A percentile compares a stretch with the other conserved stretches of the same genome.
Evolutionary conservation across 2,329 filamentous ascomycete species (phyloP).

Genomic region (Xylaria sp.): DNA sequence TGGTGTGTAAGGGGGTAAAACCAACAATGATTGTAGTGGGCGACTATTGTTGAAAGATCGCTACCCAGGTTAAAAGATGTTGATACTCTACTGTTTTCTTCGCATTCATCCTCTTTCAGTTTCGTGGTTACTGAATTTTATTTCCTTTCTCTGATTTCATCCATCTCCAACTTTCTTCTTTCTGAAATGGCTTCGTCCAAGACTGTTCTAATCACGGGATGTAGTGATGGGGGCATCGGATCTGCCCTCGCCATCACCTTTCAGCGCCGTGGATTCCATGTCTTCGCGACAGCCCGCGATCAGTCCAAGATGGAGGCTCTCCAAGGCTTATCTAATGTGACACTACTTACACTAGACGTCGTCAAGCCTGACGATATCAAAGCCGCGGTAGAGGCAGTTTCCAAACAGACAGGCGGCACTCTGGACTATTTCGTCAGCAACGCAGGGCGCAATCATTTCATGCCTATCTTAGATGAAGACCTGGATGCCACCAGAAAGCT

Average conservation of each 20-base stretch:
- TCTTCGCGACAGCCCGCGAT: constrained; percentile 47
- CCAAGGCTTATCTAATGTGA: constrained; percentile 40
- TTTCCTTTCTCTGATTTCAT: no score
- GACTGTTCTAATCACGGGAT: constrained; percentile 48
- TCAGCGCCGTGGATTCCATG: constrained; percentile 42
- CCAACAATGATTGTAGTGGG: no score
- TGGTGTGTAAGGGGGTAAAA: no score
- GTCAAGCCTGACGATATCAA: constrained; percentile 40
- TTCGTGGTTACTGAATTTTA: no score
- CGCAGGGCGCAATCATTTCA: constrained; percentile 46
- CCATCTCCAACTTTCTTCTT: background rate
- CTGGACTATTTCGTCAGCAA: constrained; percentile 46
- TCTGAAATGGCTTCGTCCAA: constrained; percentile 3
- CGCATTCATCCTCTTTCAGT: background rate
- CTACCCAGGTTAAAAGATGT: background rate
- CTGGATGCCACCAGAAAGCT: constrained; percentile 38
- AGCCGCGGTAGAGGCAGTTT: constrained; percentile 40
- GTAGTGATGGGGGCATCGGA: constrained; percentile 48
- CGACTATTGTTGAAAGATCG: background rate
- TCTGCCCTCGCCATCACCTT: constrained; percentile 43
- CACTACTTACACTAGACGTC: constrained; percentile 44
- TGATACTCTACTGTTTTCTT: background rate
- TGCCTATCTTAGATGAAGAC: constrained; percentile 46
- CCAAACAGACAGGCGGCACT: constrained; percentile 38
- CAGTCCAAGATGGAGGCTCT: constrained; percentile 41